Conservation (phyloP, 2,329 filamentous ascomycete genomes). For the Aspergillus piperis region DNA sequence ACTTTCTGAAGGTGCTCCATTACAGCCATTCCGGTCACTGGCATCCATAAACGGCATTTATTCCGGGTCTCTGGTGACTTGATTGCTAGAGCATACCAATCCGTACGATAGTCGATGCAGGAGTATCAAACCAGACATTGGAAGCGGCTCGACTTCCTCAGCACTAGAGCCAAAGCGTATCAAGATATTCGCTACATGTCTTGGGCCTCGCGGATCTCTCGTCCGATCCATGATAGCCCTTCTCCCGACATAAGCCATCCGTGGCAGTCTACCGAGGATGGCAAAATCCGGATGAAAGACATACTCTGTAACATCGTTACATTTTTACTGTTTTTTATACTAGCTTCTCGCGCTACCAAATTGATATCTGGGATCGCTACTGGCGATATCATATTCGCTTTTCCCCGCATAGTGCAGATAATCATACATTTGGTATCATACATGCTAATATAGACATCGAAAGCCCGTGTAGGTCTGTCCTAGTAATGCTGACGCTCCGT, state of each 20-base stretch:
- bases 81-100: not conserved
- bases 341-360: not conserved
- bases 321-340: not conserved
- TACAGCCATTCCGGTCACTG: not conserved
- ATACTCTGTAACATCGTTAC: not conserved
- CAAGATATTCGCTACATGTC: not conserved
- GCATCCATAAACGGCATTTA: not conserved
- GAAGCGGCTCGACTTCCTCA: not conserved
- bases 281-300: not conserved
- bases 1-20: not conserved
- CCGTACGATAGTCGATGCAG: not conserved
- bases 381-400: no score
- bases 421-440: not conserved
- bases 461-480: not conserved
- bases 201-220: not conserved
- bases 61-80: not conserved
- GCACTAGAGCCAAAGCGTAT: not conserved
- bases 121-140: not conserved
- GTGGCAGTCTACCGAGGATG: not conserved
- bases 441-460: not conserved
- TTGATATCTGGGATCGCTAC: not conserved
- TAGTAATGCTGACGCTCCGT: constrained; percentile 17
- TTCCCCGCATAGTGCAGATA: no score
- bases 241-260: not conserved
- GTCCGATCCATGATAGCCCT: not conserved